A percentile compares a stretch with the other conserved stretches of the same genome.
These are phyloP conservation scores for Ophiostoma montium DNA, from an alignment of 2,329 filamentous ascomycete species.

Conservation along the genomic window DNA sequence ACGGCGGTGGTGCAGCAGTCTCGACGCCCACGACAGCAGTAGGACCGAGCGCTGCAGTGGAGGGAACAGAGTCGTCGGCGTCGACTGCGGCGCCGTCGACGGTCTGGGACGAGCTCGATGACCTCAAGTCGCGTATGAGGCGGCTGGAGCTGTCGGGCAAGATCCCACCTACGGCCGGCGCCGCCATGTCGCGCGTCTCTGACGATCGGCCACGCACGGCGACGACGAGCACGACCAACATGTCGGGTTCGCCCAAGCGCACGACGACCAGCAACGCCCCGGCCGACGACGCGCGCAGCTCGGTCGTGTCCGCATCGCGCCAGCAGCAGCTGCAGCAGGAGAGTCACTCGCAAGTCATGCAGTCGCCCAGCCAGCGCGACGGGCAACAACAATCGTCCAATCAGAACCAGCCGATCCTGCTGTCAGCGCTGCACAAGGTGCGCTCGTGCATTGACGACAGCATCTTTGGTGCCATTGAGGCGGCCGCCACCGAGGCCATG, in stretches of 20 bases:
- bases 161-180: constrained; percentile 66
- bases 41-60: constrained; percentile 19
- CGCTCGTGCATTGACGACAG: constrained; percentile 55
- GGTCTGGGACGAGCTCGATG: constrained; percentile 95
- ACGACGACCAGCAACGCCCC: constrained; percentile 11
- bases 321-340: constrained; percentile 35
- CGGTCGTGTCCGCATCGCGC: constrained; percentile 32
- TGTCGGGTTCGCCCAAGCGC: constrained; percentile 79
- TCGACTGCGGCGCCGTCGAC: constrained; percentile 85
- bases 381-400: constrained; percentile 12
- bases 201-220: constrained; percentile 81
- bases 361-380: constrained; percentile 29
- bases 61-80: constrained; percentile 72
- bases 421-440: constrained; percentile 67
- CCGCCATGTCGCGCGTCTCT: constrained; percentile 58
- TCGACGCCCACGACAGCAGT: neutral
- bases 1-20: constrained; percentile 11
- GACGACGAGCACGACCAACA: constrained; percentile 77
- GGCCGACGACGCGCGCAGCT: constrained; percentile 29
- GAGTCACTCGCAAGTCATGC: constrained; percentile 15
- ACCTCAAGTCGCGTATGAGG: constrained; percentile 83
- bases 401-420: constrained; percentile 36
- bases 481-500: constrained; percentile 68
- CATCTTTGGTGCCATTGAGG: constrained; percentile 67
- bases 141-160: constrained; percentile 84